Evolutionary conservation across 176 grass and related monocot species (phyloP).

Genomic region (Canna indica): DNA sequence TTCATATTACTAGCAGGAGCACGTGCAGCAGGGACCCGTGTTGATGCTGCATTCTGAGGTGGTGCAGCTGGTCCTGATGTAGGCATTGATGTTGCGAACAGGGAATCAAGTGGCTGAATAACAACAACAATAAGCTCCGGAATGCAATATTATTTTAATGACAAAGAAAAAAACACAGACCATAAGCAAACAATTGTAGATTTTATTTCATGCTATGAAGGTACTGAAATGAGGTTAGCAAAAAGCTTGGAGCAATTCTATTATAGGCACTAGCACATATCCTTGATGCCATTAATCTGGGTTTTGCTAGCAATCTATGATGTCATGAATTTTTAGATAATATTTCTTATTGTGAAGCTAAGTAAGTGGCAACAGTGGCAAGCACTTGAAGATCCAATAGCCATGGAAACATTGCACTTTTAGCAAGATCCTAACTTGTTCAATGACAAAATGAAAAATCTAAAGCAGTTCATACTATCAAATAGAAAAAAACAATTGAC

Average conservation of each 20-base stretch:
- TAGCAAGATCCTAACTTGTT: too few species aligned
- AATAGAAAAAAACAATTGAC: too few species aligned
- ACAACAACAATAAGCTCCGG: not conserved
- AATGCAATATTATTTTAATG: not conserved
- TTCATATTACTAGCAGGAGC: slow-evolving; percentile 35
- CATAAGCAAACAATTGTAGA: not conserved
- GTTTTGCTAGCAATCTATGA: too few species aligned
- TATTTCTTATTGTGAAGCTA: not conserved
- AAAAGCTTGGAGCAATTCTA: not conserved
- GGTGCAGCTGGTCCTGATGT: slow-evolving; percentile 9
- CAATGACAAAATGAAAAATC: too few species aligned
- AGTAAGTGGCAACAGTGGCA: not conserved
- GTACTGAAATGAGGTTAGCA: not conserved
- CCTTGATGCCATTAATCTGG: not conserved
- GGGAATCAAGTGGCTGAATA: slow-evolving; percentile 1
- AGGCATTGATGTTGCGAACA: not conserved
- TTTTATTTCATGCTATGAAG: not conserved
- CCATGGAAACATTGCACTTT: too few species aligned
- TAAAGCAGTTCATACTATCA: too few species aligned
- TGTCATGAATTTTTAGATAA: not conserved
- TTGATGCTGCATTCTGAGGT: slow-evolving; percentile 5
- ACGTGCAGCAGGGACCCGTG: slow-evolving; percentile 8
- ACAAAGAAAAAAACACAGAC: not conserved
- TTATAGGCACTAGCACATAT: not conserved
- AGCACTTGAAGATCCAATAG: too few species aligned